These are phyloP conservation scores for Hypholoma fasciculare DNA, from an alignment of 768 basidiomycete genomes.

Conservation along the genomic window DNA sequence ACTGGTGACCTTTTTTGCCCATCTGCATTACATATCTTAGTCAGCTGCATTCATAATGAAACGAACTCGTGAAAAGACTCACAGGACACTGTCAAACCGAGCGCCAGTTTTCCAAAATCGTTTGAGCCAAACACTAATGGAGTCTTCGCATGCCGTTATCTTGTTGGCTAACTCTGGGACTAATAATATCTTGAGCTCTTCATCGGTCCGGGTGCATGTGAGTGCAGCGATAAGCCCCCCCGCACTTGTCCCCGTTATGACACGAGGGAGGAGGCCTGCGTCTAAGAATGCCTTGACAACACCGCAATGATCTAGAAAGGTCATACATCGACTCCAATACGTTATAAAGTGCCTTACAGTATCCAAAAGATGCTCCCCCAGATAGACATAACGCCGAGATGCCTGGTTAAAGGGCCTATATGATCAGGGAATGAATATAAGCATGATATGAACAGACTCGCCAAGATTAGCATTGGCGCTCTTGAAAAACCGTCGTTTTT, in stretches of 20 bases:
- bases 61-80: constrained; percentile 9
- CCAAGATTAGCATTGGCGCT: constrained; percentile 88
- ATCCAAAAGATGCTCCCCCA: constrained; percentile 95
- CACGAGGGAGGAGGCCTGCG: constrained; percentile 81
- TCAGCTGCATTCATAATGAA: background rate
- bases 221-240: constrained; percentile 81
- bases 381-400: constrained; percentile 91
- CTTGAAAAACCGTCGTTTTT: constrained; percentile 92
- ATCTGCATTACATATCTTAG: constrained; percentile 35
- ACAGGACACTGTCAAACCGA: constrained; percentile 84
- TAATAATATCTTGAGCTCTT: constrained; percentile 76
- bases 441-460: constrained; percentile 6
- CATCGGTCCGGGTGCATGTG: constrained; percentile 85
- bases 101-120: constrained; percentile 88
- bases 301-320: constrained; percentile 73
- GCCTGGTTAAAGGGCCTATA: constrained; percentile 25
- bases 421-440: background rate
- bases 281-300: constrained; percentile 93
- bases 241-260: constrained; percentile 93
- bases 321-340: background rate
- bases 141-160: constrained; percentile 82
- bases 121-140: constrained; percentile 64
- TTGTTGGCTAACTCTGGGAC: constrained; percentile 83
- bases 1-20: constrained; percentile 80
- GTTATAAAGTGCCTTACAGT: constrained; percentile 57